phyloP scores from a whole-genome alignment of 331 rosid genomes.

The Rosa hybrid region DNA sequence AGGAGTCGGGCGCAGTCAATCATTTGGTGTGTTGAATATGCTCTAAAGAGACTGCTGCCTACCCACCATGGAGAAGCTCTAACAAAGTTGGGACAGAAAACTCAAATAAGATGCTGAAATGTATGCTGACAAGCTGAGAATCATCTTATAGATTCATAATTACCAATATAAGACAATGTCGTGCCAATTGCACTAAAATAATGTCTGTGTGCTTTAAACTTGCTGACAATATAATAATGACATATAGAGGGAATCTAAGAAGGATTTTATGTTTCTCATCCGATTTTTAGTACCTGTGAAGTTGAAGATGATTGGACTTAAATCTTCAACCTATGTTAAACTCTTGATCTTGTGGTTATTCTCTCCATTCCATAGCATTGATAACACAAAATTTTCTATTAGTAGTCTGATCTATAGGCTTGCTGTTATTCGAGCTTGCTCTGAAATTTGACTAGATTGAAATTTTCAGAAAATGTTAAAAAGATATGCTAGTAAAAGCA shows the following conservation, averaged over 20 bases:
- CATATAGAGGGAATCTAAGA: slow-evolving; percentile 2
- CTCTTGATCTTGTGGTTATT: background rate
- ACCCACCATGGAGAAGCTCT: background rate
- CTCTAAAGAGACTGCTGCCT: background rate
- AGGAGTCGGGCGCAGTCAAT: background rate
- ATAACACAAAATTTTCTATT: too few relatives aligned
- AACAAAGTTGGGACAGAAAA: background rate
- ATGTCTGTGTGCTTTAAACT: background rate
- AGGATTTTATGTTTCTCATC: background rate
- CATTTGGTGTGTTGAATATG: background rate
- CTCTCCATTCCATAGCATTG: background rate
- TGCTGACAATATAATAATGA: background rate
- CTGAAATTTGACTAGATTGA: background rate
- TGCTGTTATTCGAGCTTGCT: background rate
- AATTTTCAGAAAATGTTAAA: background rate
- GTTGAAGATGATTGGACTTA: slow-evolving; percentile 4
- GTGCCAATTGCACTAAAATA: background rate
- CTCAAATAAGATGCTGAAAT: background rate
- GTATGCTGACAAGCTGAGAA: slow-evolving; percentile 8
- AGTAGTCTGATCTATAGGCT: background rate
- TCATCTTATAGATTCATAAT: background rate
- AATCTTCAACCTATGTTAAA: background rate
- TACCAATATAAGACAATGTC: background rate
- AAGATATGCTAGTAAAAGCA: background rate
- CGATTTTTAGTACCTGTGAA: background rate